phyloP scores from a whole-genome alignment of 768 basidiomycete species.

The Postia placenta region DNA sequence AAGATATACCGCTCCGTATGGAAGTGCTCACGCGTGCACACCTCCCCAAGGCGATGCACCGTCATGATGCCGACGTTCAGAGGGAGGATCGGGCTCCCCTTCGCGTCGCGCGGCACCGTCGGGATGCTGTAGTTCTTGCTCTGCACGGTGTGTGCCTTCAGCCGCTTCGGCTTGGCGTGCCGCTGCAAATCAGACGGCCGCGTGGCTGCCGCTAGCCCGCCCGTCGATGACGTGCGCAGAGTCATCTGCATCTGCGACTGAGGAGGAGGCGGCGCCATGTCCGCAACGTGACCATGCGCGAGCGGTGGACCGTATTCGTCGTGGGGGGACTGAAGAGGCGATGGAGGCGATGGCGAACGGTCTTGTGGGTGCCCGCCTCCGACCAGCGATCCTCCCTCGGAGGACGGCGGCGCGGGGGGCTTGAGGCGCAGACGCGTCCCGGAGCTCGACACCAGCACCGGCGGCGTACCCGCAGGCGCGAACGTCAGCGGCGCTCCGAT shows the following conservation, averaged over 20 bases:
- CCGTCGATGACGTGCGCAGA: conserved; percentile 25
- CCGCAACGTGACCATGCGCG: conserved; percentile 9
- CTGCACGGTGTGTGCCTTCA: conserved; percentile 78
- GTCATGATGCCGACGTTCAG: conserved; percentile 87
- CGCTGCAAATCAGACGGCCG: conserved; percentile 27
- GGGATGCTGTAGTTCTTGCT: conserved; percentile 75
- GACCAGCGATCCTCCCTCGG: conserved; percentile 10
- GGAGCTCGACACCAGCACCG: conserved; percentile 37
- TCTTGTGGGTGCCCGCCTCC: conserved; percentile 11
- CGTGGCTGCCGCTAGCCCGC: conserved; percentile 30
- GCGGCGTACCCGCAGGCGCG: conserved; percentile 12
- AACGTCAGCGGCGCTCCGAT: conserved; percentile 21
- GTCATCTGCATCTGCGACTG: conserved; percentile 26
- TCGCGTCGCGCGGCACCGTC: conserved; percentile 69
- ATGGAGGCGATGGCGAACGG: conserved; percentile 21
- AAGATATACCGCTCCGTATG: conserved; percentile 88
- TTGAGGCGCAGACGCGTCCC: conserved; percentile 46
- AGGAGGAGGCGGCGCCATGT: conserved; percentile 11
- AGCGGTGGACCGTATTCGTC: conserved; percentile 23
- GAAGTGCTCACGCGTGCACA: conserved; percentile 80
- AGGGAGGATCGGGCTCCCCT: conserved; percentile 65
- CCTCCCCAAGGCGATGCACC: conserved; percentile 64
- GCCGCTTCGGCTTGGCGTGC: conserved; percentile 64
- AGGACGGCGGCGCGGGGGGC: conserved; percentile 31
- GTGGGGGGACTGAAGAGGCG: conserved; percentile 29